Evolutionary conservation across 306 rosid genomes (phyloP).

Genomic region (Mimosa pudica): DNA sequence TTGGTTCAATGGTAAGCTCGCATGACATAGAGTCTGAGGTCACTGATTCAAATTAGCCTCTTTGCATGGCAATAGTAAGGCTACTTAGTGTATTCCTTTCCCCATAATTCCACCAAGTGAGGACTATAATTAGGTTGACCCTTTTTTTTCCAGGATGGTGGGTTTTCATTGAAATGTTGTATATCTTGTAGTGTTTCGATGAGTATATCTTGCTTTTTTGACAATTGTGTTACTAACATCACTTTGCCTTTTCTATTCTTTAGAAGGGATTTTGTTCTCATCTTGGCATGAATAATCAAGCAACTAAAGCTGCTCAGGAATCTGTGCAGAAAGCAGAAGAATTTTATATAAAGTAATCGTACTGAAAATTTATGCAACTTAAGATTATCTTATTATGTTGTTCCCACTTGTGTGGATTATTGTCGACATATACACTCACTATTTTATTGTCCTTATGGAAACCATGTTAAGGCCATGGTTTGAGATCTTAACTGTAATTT

Average conservation of each 20-base stretch:
- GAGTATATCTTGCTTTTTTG: background rate
- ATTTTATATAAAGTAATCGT: conserved; percentile 79
- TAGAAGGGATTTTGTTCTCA: conserved; percentile 97
- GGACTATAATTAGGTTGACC: too few relatives aligned
- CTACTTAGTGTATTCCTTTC: too few relatives aligned
- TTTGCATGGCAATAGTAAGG: too few relatives aligned
- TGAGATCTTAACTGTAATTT: background rate
- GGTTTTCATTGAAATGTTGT: background rate
- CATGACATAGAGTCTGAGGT: too few relatives aligned
- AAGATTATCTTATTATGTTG: conserved; percentile 7
- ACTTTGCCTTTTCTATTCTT: conserved; percentile 19
- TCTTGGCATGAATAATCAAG: conserved; percentile 97
- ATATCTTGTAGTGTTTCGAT: background rate
- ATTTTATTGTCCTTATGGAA: conserved; percentile 10
- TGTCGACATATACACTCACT: background rate
- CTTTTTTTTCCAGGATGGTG: too few relatives aligned
- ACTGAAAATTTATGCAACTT: conserved; percentile 20
- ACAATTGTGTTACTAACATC: conserved; percentile 25
- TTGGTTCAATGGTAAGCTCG: too few relatives aligned
- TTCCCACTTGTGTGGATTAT: background rate
- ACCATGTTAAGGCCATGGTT: conserved; percentile 5
- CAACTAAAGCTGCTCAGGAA: conserved; percentile 98
- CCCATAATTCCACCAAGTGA: too few relatives aligned
- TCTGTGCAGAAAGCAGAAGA: conserved; percentile 90
- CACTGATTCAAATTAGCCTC: too few relatives aligned